Evolutionary conservation across 2,329 filamentous ascomycete genomes (phyloP), one percentile per base, ranked within the genome.

Genomic region (Elsinoe ampelina): DNA sequence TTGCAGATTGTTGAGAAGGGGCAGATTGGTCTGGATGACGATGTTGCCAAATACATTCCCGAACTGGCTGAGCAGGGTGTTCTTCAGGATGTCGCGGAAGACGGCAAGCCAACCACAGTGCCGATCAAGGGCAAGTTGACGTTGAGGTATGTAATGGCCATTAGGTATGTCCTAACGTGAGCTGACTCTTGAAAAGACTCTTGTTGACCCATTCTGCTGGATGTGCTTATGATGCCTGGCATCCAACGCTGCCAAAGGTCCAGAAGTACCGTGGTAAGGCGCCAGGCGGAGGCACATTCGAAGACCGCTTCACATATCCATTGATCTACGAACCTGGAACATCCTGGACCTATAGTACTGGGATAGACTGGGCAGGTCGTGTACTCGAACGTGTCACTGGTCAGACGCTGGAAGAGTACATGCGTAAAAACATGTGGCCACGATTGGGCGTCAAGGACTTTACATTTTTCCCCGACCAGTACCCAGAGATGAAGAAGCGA

Each of bases 1-100:
- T 63, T 83, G n/a, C 77, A 81, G 58, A 74, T 77, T 45, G 77
- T 82, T 1, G 79, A 83, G 35, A 71, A 75, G 5, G 78, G 77
- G 0, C 64, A 76, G 0, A 62, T 82, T 0, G 64, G 63, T 1
- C 68, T 82, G 0, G 71, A 75, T 7, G 73, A 72, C 2, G 75
- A 80, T 55, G 61, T 82, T 0, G 68, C 71, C 0, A 36, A 61
- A 0, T 50, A 79, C 2, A 67, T 76, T 1, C 80, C 79, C 0
- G 77, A 79, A 32, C 69, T 83, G 0, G 71, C 70, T 0, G 64
- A 65, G 1, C 74, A 78, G 57, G 67, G 75, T 8, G 70, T 83
- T 20, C 61, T 83, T 2, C 73, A 68, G 0, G 75, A 74, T 1
- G 79, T 77, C 58, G 66, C 71, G 10, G 71, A 73, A 0, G 65